Percentiles rank a stretch among this genome's conserved stretches.
Conservation (phyloP, 2,329 filamentous ascomycete species). For the Sarocladium kiliense region DNA sequence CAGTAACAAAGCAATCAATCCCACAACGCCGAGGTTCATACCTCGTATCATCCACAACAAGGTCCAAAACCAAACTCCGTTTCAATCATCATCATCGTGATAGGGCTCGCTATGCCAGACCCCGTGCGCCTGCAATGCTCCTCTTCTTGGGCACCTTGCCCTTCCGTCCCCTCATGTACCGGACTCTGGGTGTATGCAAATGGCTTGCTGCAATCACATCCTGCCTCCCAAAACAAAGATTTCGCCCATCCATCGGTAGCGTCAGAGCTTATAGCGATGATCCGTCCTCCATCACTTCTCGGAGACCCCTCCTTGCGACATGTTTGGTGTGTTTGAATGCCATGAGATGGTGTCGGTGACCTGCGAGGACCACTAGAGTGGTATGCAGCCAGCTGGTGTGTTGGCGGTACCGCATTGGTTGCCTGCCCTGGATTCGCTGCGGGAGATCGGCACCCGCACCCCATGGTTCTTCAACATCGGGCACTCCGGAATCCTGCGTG, state of each 20-base stretch:
- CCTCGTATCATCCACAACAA: neutral
- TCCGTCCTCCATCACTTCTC: too few relatives aligned
- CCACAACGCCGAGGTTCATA: neutral
- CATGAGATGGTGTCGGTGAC: neutral
- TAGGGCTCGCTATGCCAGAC: neutral
- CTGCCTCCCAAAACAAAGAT: neutral
- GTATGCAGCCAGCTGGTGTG: neutral
- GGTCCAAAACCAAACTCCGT: neutral
- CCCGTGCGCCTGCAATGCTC: constrained; percentile 1
- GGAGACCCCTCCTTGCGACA: too few relatives aligned
- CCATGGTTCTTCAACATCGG: neutral
- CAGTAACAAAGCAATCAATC: neutral
- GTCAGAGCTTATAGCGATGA: too few relatives aligned
- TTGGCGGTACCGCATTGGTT: neutral
- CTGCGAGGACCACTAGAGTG: neutral
- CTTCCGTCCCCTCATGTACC: neutral
- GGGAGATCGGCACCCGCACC: neutral
- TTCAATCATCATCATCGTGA: constrained; percentile 2
- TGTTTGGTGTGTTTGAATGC: too few relatives aligned
- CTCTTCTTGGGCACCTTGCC: neutral
- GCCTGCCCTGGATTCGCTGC: neutral
- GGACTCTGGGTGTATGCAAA: neutral
- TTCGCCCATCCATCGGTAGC: neutral
- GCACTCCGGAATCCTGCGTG: neutral
- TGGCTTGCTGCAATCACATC: neutral